These are phyloP conservation scores for Jatropha podagrica DNA, from an alignment of 441 rosid species.

Conservation along the genomic window DNA sequence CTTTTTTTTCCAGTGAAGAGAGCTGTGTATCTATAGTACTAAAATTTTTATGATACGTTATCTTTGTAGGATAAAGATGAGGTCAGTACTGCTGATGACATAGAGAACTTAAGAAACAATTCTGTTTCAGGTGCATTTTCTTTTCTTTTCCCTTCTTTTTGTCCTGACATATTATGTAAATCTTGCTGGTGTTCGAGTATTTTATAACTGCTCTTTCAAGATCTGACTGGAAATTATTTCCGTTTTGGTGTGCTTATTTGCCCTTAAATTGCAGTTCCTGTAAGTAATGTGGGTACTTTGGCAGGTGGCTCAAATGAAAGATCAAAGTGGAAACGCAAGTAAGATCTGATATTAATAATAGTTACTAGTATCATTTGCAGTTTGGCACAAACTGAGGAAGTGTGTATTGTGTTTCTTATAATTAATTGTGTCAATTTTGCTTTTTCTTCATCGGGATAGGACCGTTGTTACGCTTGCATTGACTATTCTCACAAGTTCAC, in stretches of 20 bases:
- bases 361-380: not conserved
- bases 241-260: slow-evolving; percentile 11
- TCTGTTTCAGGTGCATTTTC: slow-evolving; percentile 35
- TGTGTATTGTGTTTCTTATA: not conserved
- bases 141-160: not conserved
- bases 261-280: slow-evolving; percentile 33
- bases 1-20: not conserved
- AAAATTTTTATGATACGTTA: not conserved
- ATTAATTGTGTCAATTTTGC: not conserved
- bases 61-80: slow-evolving; percentile 43
- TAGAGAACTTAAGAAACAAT: slow-evolving; percentile 59
- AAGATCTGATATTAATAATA: slow-evolving; percentile 18
- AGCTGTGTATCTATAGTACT: not conserved
- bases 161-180: not conserved
- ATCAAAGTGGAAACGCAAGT: slow-evolving; percentile 85
- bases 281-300: slow-evolving; percentile 37
- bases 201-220: not conserved
- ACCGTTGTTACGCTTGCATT: slow-evolving; percentile 76
- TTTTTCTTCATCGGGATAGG: slow-evolving; percentile 36
- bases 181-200: not conserved
- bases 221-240: not conserved
- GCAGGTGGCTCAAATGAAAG: slow-evolving; percentile 41
- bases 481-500: slow-evolving; percentile 90
- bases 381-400: not conserved
- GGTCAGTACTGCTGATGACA: slow-evolving; percentile 38